These are phyloP conservation scores for Pyrus pyrifolia DNA, from an alignment of 306 rosid genomes.

Conservation along the genomic window DNA sequence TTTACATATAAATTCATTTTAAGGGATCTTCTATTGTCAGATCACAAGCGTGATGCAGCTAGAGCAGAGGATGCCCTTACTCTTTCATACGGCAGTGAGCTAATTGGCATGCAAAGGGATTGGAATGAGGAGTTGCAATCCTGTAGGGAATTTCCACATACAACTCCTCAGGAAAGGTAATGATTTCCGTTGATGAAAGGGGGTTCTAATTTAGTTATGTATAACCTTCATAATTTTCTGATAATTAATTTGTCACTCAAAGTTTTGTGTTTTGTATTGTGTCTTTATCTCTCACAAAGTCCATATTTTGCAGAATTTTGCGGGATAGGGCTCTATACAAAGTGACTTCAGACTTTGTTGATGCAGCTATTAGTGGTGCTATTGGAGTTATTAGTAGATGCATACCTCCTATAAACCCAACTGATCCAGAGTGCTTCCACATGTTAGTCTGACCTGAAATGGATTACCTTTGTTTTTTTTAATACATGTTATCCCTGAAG, in stretches of 20 bases:
- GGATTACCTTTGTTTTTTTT: background rate
- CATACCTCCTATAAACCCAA: conserved; percentile 96
- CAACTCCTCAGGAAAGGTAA: conserved; percentile 94
- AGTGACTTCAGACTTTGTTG: conserved; percentile 97
- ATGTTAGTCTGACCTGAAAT: conserved; percentile 61
- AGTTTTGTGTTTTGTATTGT: background rate
- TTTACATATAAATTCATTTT: conserved; percentile 4
- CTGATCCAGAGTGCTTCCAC: conserved; percentile 99
- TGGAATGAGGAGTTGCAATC: conserved; percentile 99
- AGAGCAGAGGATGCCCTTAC: conserved; percentile 90
- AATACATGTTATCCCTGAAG: background rate
- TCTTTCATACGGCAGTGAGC: conserved; percentile 89
- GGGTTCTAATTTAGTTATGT: conserved; percentile 3
- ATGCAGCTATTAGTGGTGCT: conserved; percentile 92
- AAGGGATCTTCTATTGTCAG: conserved; percentile 33
- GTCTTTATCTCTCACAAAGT: background rate
- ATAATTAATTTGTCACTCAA: conserved; percentile 14
- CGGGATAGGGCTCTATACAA: conserved; percentile 98
- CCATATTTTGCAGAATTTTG: conserved; percentile 56
- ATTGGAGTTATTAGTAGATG: conserved; percentile 90
- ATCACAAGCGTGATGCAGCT: conserved; percentile 86
- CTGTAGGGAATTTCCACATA: conserved; percentile 92
- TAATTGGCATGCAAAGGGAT: conserved; percentile 98
- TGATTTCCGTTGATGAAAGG: background rate
- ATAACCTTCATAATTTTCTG: conserved; percentile 6